These are phyloP conservation scores for Sclerospora graminicola DNA, from an alignment of 352 stramenopile species.

Conservation along the genomic window DNA sequence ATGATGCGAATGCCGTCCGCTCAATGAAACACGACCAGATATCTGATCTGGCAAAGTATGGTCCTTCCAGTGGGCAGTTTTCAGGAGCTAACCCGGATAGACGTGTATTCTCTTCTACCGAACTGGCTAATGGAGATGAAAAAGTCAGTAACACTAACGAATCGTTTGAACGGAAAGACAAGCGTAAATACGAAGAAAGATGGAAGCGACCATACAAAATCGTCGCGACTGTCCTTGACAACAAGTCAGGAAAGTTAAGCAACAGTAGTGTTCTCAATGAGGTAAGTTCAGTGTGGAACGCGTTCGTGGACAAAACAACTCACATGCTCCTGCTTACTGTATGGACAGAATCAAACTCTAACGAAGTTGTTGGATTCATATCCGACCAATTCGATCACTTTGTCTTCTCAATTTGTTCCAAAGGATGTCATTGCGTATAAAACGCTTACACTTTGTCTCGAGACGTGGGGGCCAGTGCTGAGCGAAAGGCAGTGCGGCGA, in stretches of 20 bases:
- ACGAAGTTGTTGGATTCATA: slow-evolving; percentile 20
- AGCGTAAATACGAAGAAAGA: slow-evolving; percentile 36
- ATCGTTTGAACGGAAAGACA: slow-evolving; percentile 19
- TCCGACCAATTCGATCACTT: slow-evolving; percentile 6
- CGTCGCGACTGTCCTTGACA: slow-evolving; percentile 44
- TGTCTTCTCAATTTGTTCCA: slow-evolving; percentile 17
- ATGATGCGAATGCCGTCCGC: background rate
- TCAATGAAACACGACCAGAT: slow-evolving; percentile 1
- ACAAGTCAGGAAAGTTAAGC: slow-evolving; percentile 4
- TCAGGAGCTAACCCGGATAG: background rate
- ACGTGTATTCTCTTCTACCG: background rate
- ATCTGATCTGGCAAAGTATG: slow-evolving; percentile 50
- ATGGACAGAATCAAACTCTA: slow-evolving; percentile 27
- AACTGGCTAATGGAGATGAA: background rate
- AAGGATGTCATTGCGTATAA: slow-evolving; percentile 63
- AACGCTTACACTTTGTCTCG: slow-evolving; percentile 60
- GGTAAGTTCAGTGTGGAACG: slow-evolving; percentile 8
- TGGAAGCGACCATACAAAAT: slow-evolving; percentile 80
- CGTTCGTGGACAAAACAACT: background rate
- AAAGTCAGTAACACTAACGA: too few species aligned
- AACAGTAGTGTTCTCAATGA: background rate
- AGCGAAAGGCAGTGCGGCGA: slow-evolving; percentile 57
- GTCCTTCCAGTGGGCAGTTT: slow-evolving; percentile 9
- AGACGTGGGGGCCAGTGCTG: slow-evolving; percentile 63
- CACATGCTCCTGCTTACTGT: background rate